Evolutionary conservation across 768 basidiomycete species (phyloP).

Genomic region (Phylloporus sp.): DNA sequence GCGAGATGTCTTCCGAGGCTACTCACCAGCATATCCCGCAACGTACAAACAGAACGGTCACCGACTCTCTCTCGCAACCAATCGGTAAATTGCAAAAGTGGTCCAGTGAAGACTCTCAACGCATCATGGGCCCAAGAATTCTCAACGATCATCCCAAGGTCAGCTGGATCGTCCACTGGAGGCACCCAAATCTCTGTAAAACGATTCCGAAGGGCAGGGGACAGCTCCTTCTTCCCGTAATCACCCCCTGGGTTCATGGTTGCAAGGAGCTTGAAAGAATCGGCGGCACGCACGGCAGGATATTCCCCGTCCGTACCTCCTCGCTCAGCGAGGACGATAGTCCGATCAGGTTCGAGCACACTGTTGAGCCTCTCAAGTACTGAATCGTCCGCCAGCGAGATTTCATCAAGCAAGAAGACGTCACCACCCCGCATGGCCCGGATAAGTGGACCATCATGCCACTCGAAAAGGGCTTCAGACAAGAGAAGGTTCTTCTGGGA

Average conservation of each 20-base stretch:
- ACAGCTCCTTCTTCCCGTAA: conserved; percentile 98
- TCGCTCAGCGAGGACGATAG: conserved; percentile 87
- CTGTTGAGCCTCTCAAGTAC: conserved; percentile 96
- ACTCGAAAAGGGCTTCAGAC: conserved; percentile 83
- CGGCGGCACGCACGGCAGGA: conserved; percentile 58
- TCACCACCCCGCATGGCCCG: conserved; percentile 84
- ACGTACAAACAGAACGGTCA: conserved; percentile 61
- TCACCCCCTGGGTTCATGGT: conserved; percentile 99
- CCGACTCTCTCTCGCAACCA: conserved; percentile 68
- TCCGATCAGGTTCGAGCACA: conserved; percentile 87
- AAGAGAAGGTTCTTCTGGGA: conserved; percentile 43
- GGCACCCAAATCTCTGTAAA: conserved; percentile 99
- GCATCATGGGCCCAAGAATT: conserved; percentile 58
- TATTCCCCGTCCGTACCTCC: conserved; percentile 71
- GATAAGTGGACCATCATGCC: conserved; percentile 95
- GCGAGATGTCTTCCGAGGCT: neutral
- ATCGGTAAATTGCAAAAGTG: conserved; percentile 69
- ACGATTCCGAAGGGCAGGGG: conserved; percentile 92
- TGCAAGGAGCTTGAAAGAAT: conserved; percentile 82
- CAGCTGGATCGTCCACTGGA: conserved; percentile 61
- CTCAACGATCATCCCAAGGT: conserved; percentile 73
- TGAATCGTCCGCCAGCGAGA: conserved; percentile 96
- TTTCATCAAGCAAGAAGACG: conserved; percentile 90
- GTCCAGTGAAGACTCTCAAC: conserved; percentile 51
- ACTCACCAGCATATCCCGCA: conserved; percentile 85